These are phyloP conservation scores for Rutidosis leptorrhynchoides DNA, from an alignment of 129 eudicot species.

Conservation along the genomic window DNA sequence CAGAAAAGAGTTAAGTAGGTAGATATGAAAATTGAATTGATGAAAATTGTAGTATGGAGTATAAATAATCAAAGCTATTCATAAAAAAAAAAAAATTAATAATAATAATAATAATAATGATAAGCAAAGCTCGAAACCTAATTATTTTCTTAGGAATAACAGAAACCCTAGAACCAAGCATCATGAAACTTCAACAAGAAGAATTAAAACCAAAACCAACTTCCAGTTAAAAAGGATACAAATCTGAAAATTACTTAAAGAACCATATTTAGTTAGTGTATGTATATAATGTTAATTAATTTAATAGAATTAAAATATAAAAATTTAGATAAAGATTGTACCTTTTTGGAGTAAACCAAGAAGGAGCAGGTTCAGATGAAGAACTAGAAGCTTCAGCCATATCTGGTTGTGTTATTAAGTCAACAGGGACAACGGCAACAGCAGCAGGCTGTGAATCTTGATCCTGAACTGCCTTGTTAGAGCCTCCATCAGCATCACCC, in stretches of 20 bases:
- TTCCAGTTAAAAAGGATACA: not conserved
- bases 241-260: not conserved
- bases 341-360: constrained; percentile 98
- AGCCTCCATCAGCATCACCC: constrained; percentile 27
- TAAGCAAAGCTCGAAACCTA: constrained; percentile 23
- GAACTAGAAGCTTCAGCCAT: constrained; percentile 27
- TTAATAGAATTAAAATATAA: not conserved
- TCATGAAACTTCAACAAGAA: constrained; percentile 2
- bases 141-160: constrained; percentile 1
- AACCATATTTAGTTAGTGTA: not conserved
- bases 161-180: constrained; percentile 13
- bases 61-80: constrained; percentile 1
- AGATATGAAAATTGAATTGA: too few species aligned
- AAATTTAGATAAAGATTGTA: constrained; percentile 15
- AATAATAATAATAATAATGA: too few species aligned
- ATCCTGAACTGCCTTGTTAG: constrained; percentile 12
- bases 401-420: constrained; percentile 21
- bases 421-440: constrained; percentile 14
- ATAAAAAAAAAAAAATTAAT: not conserved
- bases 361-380: constrained; percentile 47
- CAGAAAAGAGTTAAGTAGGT: too few species aligned
- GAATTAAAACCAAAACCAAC: constrained; percentile 15
- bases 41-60: too few species aligned
- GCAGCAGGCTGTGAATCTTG: constrained; percentile 30
- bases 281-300: not conserved